Base-by-base conservation (phyloP, 2,329 filamentous ascomycete species). In the Colletotrichum destructivum region DNA sequence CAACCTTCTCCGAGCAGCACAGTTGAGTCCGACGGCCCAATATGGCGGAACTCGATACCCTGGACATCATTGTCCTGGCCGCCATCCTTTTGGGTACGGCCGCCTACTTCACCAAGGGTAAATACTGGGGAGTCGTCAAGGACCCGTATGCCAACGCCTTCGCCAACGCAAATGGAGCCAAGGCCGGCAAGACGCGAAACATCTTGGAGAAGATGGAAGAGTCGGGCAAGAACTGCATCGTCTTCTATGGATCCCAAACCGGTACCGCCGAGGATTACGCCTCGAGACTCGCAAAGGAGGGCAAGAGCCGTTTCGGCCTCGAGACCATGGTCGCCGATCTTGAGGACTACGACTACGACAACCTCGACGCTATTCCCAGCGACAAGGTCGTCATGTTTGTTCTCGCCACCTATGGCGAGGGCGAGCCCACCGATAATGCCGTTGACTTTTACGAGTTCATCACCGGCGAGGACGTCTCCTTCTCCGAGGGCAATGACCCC, bases 371-470 rank as follows among this genome's bases (percentile, higher is more conserved):
- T 67, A 90, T 98, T 77, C 94, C 96, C 55, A 90, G 91, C 75
- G 95, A 98, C 83, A 98, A 98, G 84, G 84, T 99, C 63, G 94
- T 92, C 77, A 93, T 99, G 86, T 99, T 99, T 81, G 93, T 99
- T 71, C 89, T 99, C 74, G 96, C 96, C 63, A 99, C 97, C 46
- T 99, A 99, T 78, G 96, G 96, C 75, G 96, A 99, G 87, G 96
- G 96, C 74, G 97, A 99, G 84, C 96, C 96, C 55, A 99, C 97
- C 42, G 96, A 99, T 80, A 99, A 99, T 80, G 96, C 97, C 8
- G 96, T 98, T 74, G 96, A 99, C 77, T 99, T 99, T 86, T 98
- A 97, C 86, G 96, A 99, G 82, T 98, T 98, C 84, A 89, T 98
- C 79, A 93, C 90, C 61, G 89, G 89, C 75, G 95, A 98, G 21